These are phyloP conservation scores for Moesziomyces parantarcticus DNA, from an alignment of 1,284 basidiomycete genomes.

Conservation along the genomic window DNA sequence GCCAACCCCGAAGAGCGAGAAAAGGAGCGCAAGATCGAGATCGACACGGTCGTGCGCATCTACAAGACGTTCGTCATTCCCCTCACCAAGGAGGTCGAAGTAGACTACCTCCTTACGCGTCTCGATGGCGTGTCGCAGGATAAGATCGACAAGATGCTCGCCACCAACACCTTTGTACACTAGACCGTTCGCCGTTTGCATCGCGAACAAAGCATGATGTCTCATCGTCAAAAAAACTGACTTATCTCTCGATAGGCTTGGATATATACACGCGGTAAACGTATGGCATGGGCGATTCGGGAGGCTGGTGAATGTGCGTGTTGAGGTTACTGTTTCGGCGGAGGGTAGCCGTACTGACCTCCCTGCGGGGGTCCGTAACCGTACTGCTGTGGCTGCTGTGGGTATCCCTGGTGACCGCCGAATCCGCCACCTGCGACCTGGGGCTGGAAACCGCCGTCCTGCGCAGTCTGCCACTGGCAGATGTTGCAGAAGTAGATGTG, in stretches of 20 bases:
- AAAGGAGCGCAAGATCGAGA: constrained; percentile 79
- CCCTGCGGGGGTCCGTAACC: constrained; percentile 48
- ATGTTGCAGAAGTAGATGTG: constrained; percentile 65
- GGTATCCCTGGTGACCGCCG: constrained; percentile 33
- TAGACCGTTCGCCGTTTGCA: constrained; percentile 1
- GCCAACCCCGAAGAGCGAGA: constrained; percentile 33
- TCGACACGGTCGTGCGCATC: constrained; percentile 88
- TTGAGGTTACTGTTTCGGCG: constrained; percentile 33
- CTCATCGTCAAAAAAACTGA: no score
- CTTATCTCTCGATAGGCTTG: no score
- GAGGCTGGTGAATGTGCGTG: neutral
- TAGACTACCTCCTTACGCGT: constrained; percentile 47
- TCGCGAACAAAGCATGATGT: neutral
- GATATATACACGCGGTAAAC: no score
- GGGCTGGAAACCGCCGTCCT: constrained; percentile 60
- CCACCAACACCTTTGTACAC: constrained; percentile 35
- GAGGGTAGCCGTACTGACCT: constrained; percentile 48
- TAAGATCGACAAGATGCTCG: constrained; percentile 21
- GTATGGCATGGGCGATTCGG: neutral
- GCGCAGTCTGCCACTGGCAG: constrained; percentile 61
- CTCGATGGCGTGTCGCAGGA: constrained; percentile 24
- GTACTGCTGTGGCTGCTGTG: constrained; percentile 45
- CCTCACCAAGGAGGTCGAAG: constrained; percentile 97
- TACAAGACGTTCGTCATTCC: constrained; percentile 97
- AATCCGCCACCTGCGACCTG: constrained; percentile 42